These are phyloP conservation scores for Coemansia sp. DNA, from an alignment of 192 early-diverging fungal species.

Conservation along the genomic window DNA sequence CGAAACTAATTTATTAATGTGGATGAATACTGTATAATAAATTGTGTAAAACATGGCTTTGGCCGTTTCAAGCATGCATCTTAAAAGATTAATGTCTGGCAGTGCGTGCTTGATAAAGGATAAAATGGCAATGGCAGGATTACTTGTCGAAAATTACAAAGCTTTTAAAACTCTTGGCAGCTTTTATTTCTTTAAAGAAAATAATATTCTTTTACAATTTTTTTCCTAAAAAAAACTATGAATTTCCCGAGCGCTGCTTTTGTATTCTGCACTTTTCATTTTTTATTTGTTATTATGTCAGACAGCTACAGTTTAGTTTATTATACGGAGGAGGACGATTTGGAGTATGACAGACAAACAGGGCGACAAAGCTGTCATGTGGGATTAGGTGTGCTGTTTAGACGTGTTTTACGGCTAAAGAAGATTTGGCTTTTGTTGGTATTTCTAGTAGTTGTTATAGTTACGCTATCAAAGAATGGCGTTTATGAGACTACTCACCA, in stretches of 20 bases:
- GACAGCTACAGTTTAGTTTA: not conserved
- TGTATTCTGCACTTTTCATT: not conserved
- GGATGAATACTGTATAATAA: no score
- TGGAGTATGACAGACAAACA: not conserved
- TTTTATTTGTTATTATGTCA: not conserved
- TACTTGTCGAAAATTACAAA: no score
- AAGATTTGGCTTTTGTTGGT: not conserved
- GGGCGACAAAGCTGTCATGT: not conserved
- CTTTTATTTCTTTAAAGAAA: not conserved
- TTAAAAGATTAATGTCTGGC: no score
- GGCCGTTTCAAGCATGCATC: not conserved
- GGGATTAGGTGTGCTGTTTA: not conserved
- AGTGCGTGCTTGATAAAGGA: no score
- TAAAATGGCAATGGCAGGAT: no score
- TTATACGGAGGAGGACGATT: not conserved
- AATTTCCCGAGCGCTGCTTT: not conserved
- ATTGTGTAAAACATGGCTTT: not conserved
- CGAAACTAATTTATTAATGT: conserved; percentile 15
- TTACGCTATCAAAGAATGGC: not conserved
- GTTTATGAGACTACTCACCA: not conserved
- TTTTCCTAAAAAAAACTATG: not conserved
- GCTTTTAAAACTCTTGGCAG: no score
- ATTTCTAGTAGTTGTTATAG: not conserved
- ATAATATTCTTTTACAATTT: not conserved
- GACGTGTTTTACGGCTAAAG: not conserved